Evolutionary conservation across 164 flowering plant species (phyloP).

Genomic region (Amborella trichopoda): DNA sequence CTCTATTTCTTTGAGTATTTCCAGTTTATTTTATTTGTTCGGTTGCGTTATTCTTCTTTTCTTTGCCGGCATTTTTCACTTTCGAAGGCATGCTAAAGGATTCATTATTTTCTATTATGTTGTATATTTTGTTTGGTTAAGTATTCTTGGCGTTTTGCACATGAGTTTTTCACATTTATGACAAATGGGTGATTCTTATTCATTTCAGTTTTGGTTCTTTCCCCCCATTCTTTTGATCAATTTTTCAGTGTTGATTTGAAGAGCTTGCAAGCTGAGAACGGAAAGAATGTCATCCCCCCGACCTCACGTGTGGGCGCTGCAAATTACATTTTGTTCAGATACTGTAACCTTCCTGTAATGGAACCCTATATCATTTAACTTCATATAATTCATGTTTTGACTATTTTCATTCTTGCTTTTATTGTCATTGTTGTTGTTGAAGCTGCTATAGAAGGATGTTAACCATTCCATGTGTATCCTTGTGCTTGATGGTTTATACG

Average conservation of each 20-base stretch:
- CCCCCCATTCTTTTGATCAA: background rate
- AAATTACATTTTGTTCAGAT: conserved; percentile 65
- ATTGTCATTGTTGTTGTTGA: too few species aligned
- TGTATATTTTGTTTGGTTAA: background rate
- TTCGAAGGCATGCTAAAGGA: background rate
- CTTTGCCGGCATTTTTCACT: background rate
- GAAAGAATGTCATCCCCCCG: conserved; percentile 59
- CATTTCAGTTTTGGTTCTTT: background rate
- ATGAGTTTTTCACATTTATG: too few species aligned
- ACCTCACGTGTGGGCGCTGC: conserved; percentile 54
- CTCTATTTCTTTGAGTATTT: too few species aligned
- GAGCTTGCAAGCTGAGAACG: conserved; percentile 64
- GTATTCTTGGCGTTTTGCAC: background rate
- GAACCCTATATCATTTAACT: too few species aligned
- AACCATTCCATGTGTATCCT: too few species aligned
- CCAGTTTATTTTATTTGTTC: too few species aligned
- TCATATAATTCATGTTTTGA: too few species aligned
- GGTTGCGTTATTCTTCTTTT: too few species aligned
- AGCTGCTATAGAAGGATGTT: too few species aligned
- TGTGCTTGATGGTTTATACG: too few species aligned
- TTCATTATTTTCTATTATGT: background rate
- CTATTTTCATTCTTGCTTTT: too few species aligned
- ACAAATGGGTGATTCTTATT: too few species aligned
- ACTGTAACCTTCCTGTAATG: conserved; percentile 25
- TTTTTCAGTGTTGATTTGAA: conserved; percentile 71